Base-by-base conservation (phyloP, 768 basidiomycete species). In the Tricholoma bakamatsutake region DNA sequence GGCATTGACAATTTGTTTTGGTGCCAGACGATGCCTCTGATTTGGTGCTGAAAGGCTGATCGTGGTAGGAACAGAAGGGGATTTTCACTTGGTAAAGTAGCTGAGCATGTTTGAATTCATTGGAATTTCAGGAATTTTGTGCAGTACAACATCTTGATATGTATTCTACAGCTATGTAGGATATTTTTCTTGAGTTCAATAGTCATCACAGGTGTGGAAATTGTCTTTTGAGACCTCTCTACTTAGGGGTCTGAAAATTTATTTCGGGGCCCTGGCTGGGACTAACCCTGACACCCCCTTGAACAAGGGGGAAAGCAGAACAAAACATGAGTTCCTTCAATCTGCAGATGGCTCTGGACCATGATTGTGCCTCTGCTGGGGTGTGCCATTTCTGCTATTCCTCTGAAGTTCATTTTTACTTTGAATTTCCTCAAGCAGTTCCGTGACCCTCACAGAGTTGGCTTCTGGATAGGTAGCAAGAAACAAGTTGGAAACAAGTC, bases 81-180 rank as follows among this genome's bases (percentile, higher is more conserved):
- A 17, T 47, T 30, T 47, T 47, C 30, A 15, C 30, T 47, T 39
- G 37, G 37, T 47, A 24, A 47, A 47, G 47, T 58, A 64, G 30
- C n/a, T 50, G 35, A 61, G 52, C 24, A 61, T 31, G 13, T 58
- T 57, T n/a, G 12, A 31, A 46, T 59, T 54, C 39, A 39, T 39
- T 39, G 37, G 37, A 39, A 11, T 2, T 39, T 39, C 37, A 39
- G 37, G 37, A 39, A 11, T 8, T 39, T 39, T 6, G n/a, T 39
- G 37, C 6, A 39, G 37, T 39, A 39, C 37, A 39, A 39, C 37
- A 39, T 39, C 37, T 39, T 39, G 33, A 34, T 34, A 34, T 9
- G 33, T 34, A 34, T 9, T 34, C 33, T 34, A 34, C 12, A 34
- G 33, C 33, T 9, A 34, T 34, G 33, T 34, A 34, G 33, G 33